Base-by-base conservation (phyloP, 1,284 basidiomycete species). In the Cutaneotrichosporon sp. region DNA sequence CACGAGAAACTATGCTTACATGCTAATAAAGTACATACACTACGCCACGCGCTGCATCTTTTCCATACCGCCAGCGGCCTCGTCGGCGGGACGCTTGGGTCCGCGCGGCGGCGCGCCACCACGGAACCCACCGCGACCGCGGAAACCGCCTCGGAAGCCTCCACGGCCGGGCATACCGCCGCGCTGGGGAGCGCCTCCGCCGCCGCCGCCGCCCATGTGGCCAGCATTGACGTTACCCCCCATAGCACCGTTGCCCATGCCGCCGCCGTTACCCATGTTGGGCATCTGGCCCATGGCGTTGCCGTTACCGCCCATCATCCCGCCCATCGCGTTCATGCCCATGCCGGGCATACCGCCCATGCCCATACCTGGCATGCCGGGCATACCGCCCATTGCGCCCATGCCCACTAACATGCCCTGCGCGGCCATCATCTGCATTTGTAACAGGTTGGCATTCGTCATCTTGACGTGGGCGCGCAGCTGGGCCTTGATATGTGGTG, bases 371-470 rank as follows among this genome's bases (percentile, higher is more conserved):
- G 26, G 38, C 38, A 40, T 40, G 17, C 43, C 43, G 30, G 26
- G 47, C 56, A 59, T 63, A 21, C 56, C 59, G 56, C 56, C 61
- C 51, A 47, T 42, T 36, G 33, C 30, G 26, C 40, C 17, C 26
- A 30, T 26, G 42, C 52, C 52, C 10, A 48, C 49, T 12, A 60
- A 46, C 48, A 56, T 51, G n/a, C 54, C 60, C 52, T 55, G 63
- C 8, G 62, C 60, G 2, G 64, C 65, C 46, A 71, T 54, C 61
- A 70, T 62, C 57, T 73, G 70, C 64, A 70, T 67, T 51, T 70
- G 67, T 43, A 69, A 48, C 20, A 73, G 57, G 26, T 60, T 66
- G n/a, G 67, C 57, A 49, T 69, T 64, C 14, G 70, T 63, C 33
- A 66, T 59, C 53, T 68, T 63, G 49, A 70, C 54, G 46, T 67